Evolutionary conservation across 2,329 filamentous ascomycete species (phyloP), one percentile per base, ranked within the genome.

Genomic region (Didymella sp.): DNA sequence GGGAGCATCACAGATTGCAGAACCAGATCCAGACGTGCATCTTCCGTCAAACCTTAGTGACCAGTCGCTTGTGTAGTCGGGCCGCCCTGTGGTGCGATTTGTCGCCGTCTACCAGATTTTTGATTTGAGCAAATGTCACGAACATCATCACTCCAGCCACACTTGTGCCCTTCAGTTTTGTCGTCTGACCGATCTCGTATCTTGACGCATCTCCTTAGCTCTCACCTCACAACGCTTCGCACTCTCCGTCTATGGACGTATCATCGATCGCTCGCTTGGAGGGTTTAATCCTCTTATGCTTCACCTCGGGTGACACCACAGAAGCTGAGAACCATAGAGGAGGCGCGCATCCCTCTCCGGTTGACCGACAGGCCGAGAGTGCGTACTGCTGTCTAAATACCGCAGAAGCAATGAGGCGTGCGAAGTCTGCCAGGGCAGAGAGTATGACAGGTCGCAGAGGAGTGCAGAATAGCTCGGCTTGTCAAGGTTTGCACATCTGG

Each of bases 21-120:
- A n/a, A n/a, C n/a, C n/a, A n/a, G n/a, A n/a, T 35, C 11, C 19
- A 38, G 19, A 11, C 25, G 19, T 38, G 19, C 19, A 38, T 38
- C 19, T 21, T 38, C 12, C 35, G 17, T 38, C 35, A 38, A 19
- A 22, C 22, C 35, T 38, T 22, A 19, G 17, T 22, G 6, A 38
- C 17, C 48, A 17, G 30, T 44, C 51, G 51, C 30, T 44, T 49
- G 30, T 40, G 19, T 13, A 49, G 25, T 50, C 45, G 51, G 51
- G 22, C 52, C 45, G 40, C 15, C 22, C 40, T 27, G 31, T 17
- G 13, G 40, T 45, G 22, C 35, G 28, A 38, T 48, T 22, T 12
- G 38, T 40, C 17, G 22, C 22, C 21, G 46, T 24, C 44, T 8
- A n/a, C 21, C 45, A 33, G 38, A 45, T n/a, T 45, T 49, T 48